phyloP scores from a whole-genome alignment of 371 early-diverging fungal species.

The Rhizopus sp. region DNA sequence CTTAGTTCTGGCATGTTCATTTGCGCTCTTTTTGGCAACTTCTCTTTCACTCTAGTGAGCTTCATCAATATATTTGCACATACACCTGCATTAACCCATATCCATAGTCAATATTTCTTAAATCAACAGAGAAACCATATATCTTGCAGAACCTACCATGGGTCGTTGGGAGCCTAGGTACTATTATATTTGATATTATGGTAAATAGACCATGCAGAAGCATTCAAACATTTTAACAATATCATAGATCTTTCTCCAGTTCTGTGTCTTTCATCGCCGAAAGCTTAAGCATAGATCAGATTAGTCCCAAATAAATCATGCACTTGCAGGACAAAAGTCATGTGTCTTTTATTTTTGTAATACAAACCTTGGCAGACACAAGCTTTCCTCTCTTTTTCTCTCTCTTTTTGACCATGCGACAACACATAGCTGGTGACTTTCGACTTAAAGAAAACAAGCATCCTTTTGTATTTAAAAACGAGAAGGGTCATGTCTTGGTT shows the following conservation, averaged over 20 bases:
- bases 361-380: background rate
- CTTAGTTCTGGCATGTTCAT: constrained; percentile 76
- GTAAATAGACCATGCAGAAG: constrained; percentile 2
- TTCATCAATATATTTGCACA: background rate
- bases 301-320: background rate
- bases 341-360: background rate
- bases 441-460: constrained; percentile 17
- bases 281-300: constrained; percentile 18
- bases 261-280: constrained; percentile 17
- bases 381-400: constrained; percentile 7
- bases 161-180: constrained; percentile 56
- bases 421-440: constrained; percentile 32
- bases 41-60: constrained; percentile 46
- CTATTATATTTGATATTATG: constrained; percentile 55
- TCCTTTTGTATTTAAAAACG: constrained; percentile 32
- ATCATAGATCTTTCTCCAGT: constrained; percentile 25
- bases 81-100: background rate
- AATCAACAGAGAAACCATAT: constrained; percentile 47
- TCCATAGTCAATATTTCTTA: constrained; percentile 49
- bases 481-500: constrained; percentile 21
- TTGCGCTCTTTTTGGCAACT: constrained; percentile 74
- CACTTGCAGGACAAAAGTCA: too few species aligned
- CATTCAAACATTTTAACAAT: too few species aligned
- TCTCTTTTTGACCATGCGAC: constrained; percentile 29
- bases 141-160: constrained; percentile 57